phyloP scores from a whole-genome alignment of 306 rosid species.

The Quillaja saponaria region DNA sequence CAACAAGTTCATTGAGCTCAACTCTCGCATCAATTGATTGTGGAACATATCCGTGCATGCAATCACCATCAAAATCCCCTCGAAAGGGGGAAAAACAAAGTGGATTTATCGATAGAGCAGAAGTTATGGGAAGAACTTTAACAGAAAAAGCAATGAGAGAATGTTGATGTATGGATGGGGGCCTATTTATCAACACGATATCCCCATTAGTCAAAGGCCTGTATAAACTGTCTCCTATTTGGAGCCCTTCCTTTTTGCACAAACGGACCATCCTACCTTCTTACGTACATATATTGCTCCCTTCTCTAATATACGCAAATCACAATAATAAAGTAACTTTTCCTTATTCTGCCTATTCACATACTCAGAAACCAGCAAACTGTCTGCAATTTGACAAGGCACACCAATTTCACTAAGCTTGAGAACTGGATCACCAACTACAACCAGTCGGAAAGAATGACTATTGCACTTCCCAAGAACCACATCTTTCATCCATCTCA shows the following conservation, averaged over 20 bases:
- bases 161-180: conserved; percentile 96
- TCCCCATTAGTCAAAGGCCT: conserved; percentile 83
- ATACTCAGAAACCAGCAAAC: conserved; percentile 61
- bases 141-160: conserved; percentile 69
- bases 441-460: conserved; percentile 75
- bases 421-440: conserved; percentile 89
- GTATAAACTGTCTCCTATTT: conserved; percentile 66
- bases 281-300: conserved; percentile 62
- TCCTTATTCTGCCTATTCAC: conserved; percentile 68
- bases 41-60: conserved; percentile 92
- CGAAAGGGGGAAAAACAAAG: conserved; percentile 90
- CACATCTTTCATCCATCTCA: conserved; percentile 93
- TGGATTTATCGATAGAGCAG: conserved; percentile 80
- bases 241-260: conserved; percentile 46
- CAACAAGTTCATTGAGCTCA: conserved; percentile 82
- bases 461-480: conserved; percentile 91
- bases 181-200: conserved; percentile 78
- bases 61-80: conserved; percentile 98
- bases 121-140: conserved; percentile 68
- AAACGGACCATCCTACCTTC: conserved; percentile 48
- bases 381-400: conserved; percentile 83
- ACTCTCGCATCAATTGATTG: conserved; percentile 74
- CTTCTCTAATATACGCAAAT: conserved; percentile 60
- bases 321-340: conserved; percentile 50
- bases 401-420: conserved; percentile 78